Evolutionary conservation across 1,284 basidiomycete genomes (phyloP), one percentile per base, ranked within the genome.

Genomic region (Singerocomus inundabilis): DNA sequence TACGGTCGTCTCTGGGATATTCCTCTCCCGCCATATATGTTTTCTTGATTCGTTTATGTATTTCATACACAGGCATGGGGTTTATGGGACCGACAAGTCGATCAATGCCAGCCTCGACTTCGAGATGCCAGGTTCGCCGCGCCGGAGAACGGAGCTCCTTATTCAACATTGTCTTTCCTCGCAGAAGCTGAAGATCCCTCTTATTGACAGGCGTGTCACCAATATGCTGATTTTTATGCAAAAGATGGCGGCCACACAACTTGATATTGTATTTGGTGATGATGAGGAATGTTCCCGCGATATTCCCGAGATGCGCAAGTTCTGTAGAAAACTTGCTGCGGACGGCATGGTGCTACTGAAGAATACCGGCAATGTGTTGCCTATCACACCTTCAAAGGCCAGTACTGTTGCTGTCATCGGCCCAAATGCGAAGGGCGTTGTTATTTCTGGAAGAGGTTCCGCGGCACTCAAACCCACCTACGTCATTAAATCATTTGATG

Each of bases 361-460:
- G 70, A 91, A 91, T 62, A 68, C 78, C n/a, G 61, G 63, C 15
- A 53, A 68, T 2, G 57, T 85, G 3, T 68, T 88, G 2, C 86
- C 85, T 1, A 70, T 88, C 5, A 69, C 75, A 16, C 70, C 75
- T 0, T 61, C 69, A 36, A 68, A 62, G 26, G 60, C 80, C 44
- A 82, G 67, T 1, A 84, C 81, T 62, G 72, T 38, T 25, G 36
- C 24, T 25, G 36, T 38, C 24, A 38, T 25, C 36, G 9, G 36
- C 24, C 21, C 36, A 5, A 24, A 37, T 6, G 36, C 21, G 13
- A 37, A 37, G 15, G 21, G 13, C 13, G 6, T 24, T 5, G 36
- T 25, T 25, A 37, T 24, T 37, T 37, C 36, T n/a, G 36, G 21
- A 24, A 18, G 36, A 18, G 36, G 21, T 25, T 37, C 21, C 5